These are phyloP conservation scores for Pseudogymnoascus pannorum DNA, from an alignment of 2,329 filamentous ascomycete genomes.

Conservation along the genomic window DNA sequence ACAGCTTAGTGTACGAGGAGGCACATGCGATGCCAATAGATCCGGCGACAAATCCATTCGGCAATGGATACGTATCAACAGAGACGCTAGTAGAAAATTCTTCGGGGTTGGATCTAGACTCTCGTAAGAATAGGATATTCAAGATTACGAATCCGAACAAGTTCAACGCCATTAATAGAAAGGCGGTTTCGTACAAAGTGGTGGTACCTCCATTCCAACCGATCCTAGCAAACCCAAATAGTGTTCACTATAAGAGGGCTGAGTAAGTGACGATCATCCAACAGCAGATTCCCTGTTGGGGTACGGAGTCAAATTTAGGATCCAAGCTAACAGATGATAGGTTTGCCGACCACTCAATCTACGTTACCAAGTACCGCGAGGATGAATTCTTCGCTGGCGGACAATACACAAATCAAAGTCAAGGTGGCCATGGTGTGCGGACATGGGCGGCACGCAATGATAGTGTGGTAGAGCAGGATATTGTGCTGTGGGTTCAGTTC, in stretches of 20 bases:
- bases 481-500: slow-evolving; percentile 51
- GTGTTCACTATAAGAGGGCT: slow-evolving; percentile 41
- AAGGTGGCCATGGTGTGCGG: slow-evolving; percentile 45
- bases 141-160: slow-evolving; percentile 49
- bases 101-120: slow-evolving; percentile 40
- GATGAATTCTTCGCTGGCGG: slow-evolving; percentile 46
- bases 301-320: too few species aligned
- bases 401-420: slow-evolving; percentile 49
- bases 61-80: slow-evolving; percentile 41
- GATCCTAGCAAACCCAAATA: slow-evolving; percentile 42
- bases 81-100: slow-evolving; percentile 41
- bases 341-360: slow-evolving; percentile 47
- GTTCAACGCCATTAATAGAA: slow-evolving; percentile 46
- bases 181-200: slow-evolving; percentile 49
- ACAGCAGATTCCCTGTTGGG: too few species aligned
- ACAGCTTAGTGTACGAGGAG: slow-evolving; percentile 50
- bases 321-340: too few species aligned
- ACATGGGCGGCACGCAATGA: slow-evolving; percentile 44
- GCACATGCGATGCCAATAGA: slow-evolving; percentile 53
- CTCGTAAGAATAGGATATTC: slow-evolving; percentile 43
- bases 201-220: slow-evolving; percentile 49
- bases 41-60: slow-evolving; percentile 43
- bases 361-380: slow-evolving; percentile 49
- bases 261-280: slow-evolving; percentile 31
- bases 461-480: slow-evolving; percentile 42